These are phyloP conservation scores for Pythium periplocum DNA, from an alignment of 352 stramenopile species.

Conservation along the genomic window DNA sequence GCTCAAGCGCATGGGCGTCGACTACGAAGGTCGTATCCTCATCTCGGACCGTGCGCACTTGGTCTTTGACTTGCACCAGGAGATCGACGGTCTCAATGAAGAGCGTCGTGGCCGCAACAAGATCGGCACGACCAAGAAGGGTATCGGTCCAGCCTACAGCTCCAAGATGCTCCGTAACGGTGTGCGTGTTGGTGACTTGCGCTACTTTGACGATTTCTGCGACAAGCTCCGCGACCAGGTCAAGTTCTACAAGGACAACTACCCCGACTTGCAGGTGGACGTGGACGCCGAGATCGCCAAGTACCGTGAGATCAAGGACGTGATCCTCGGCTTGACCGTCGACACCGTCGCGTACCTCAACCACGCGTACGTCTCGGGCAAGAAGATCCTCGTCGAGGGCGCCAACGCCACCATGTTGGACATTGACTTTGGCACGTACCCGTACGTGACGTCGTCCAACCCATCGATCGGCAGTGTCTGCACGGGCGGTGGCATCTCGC, in stretches of 20 bases:
- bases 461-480: slow-evolving; percentile 96
- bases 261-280: slow-evolving; percentile 74
- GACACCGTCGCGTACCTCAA: slow-evolving; percentile 98
- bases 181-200: slow-evolving; percentile 95
- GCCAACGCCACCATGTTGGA: slow-evolving; percentile 99
- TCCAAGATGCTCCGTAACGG: slow-evolving; percentile 98
- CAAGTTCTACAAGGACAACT: slow-evolving; percentile 90
- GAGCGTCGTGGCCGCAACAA: slow-evolving; percentile 91
- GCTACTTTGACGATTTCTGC: slow-evolving; percentile 85
- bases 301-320: slow-evolving; percentile 76
- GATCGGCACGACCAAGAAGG: slow-evolving; percentile 99
- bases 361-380: slow-evolving; percentile 92
- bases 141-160: slow-evolving; percentile 97
- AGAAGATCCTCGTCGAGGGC: slow-evolving; percentile 98
- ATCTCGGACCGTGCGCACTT: slow-evolving; percentile 98
- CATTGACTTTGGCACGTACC: slow-evolving; percentile 99
- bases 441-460: slow-evolving; percentile 99
- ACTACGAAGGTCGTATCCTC: slow-evolving; percentile 93
- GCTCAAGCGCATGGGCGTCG: slow-evolving; percentile 85
- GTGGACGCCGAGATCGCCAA: slow-evolving; percentile 83
- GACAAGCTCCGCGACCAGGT: slow-evolving; percentile 90
- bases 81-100: slow-evolving; percentile 85
- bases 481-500: slow-evolving; percentile 94
- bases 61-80: slow-evolving; percentile 98
- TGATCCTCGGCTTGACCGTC: slow-evolving; percentile 85